Evolutionary conservation across 257 asterid species (phyloP).

Genomic region (Rubia yunnanensis): DNA sequence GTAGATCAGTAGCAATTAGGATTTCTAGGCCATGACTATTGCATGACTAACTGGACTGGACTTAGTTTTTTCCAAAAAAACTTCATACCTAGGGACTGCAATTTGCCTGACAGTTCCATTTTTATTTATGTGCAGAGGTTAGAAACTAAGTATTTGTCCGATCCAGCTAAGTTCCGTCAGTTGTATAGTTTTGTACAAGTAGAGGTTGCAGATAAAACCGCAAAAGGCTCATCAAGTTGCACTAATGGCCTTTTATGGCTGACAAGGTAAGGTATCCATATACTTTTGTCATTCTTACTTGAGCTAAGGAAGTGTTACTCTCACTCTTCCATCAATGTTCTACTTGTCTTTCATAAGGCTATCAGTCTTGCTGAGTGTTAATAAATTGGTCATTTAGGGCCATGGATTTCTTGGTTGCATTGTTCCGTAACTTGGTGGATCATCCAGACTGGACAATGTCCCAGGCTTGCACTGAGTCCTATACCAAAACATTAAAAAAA

Average conservation of each 20-base stretch:
- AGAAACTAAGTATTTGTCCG: conserved; percentile 67
- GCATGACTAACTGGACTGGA: neutral
- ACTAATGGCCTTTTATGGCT: conserved; percentile 97
- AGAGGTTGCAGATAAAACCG: conserved; percentile 84
- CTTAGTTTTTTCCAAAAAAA: conserved; percentile 1
- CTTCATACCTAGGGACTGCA: neutral
- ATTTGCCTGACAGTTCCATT: conserved; percentile 8
- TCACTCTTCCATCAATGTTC: neutral
- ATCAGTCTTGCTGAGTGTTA: neutral
- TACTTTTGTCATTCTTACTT: neutral
- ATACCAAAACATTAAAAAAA: conserved; percentile 69
- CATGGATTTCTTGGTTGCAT: conserved; percentile 85
- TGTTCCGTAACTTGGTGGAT: conserved; percentile 64
- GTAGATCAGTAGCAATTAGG: neutral
- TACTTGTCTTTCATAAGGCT: conserved; percentile 5
- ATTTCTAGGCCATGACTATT: neutral
- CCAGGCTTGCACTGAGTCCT: conserved; percentile 81
- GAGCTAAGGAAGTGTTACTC: neutral
- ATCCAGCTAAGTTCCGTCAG: conserved; percentile 59
- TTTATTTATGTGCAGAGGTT: conserved; percentile 44
- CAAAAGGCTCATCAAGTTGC: conserved; percentile 91
- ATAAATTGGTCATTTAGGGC: conserved; percentile 40
- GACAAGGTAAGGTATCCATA: conserved; percentile 54
- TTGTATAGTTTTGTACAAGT: conserved; percentile 82
- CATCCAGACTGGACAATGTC: conserved; percentile 92